phyloP scores from a whole-genome alignment of 176 grass and related monocot species.

The Juncus effusus region DNA sequence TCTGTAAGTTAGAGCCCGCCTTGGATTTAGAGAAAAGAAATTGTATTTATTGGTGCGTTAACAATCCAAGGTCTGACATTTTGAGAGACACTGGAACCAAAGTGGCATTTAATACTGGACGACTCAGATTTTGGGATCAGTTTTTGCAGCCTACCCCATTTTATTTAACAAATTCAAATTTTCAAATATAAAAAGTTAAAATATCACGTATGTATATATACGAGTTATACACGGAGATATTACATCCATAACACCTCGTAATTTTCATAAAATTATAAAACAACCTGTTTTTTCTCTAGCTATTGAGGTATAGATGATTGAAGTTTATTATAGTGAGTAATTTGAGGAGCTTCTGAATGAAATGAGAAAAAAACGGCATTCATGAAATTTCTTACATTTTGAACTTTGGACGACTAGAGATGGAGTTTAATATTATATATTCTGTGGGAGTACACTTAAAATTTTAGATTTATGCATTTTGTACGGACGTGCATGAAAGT shows the following conservation, averaged over 20 bases:
- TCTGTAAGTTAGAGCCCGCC: conserved; percentile 31
- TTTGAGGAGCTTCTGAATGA: not conserved
- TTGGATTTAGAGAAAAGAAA: conserved; percentile 13
- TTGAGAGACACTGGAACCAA: conserved; percentile 9
- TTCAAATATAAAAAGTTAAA: not conserved
- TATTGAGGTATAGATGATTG: not conserved
- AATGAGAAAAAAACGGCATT: too few species aligned
- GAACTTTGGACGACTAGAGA: too few species aligned
- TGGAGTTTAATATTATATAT: too few species aligned
- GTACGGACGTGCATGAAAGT: too few species aligned
- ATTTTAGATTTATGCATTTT: too few species aligned
- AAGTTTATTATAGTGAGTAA: not conserved
- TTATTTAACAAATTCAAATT: not conserved
- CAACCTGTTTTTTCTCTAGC: too few species aligned
- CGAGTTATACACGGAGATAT: too few species aligned
- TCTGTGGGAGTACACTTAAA: too few species aligned
- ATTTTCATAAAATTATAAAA: too few species aligned
- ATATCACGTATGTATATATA: not conserved
- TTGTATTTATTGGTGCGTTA: not conserved
- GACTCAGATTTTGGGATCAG: not conserved
- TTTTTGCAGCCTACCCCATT: conserved; percentile 5
- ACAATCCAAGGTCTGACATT: conserved; percentile 34
- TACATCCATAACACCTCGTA: too few species aligned
- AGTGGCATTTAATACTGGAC: conserved; percentile 22
- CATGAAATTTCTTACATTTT: too few species aligned